Evolutionary conservation across 148 eudicot species (phyloP), one percentile per base, ranked within the genome.

Genomic region (Rhododendron kiyosumense): DNA sequence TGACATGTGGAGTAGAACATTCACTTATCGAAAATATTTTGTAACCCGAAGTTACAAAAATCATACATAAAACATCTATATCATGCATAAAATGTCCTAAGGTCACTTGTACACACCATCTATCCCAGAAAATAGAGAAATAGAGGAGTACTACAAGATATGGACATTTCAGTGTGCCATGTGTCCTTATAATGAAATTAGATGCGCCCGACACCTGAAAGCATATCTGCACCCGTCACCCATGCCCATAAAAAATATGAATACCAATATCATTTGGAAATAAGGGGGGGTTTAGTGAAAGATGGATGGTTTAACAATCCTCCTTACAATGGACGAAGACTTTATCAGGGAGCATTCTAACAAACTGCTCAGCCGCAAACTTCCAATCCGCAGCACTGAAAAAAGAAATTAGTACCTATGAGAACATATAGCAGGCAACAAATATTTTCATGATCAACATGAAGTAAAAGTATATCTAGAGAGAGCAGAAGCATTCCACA

Each of bases 291-390:
- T 48, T 11, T 14, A 28, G 49, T 46, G 63, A 11, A 38, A 67
- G 81, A 84, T 48, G n/a, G 32, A 85, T 36, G 20, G 46, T n/a
- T 43, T 10, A 83, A 83, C 57, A 83, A 86, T 18, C 46, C 69
- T 86, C 80, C 99, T 95, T 94, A 97, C 99, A 96, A 86, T 93
- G 98, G 90, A 97, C 98, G 85, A 88, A 93, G 46, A 97, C 95
- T 97, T 92, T 94, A 89, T 94, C 96, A 34, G 98, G 95, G 74
- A 95, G 94, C 90, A 78, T 84, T 78, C 88, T 89, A 43, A 95
- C 98, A 88, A 95, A 97, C 88, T 93, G 96, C 90, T 93, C 98
- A 17, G 98, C 96, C 59, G 88, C 98, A 83, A 94, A 97, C 89
- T 93, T 95, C 99, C 99, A 97, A 88, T 97, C 95, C 3, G 91